Base-by-base conservation (phyloP, 768 basidiomycete species). In the Heimioporus sp. region DNA sequence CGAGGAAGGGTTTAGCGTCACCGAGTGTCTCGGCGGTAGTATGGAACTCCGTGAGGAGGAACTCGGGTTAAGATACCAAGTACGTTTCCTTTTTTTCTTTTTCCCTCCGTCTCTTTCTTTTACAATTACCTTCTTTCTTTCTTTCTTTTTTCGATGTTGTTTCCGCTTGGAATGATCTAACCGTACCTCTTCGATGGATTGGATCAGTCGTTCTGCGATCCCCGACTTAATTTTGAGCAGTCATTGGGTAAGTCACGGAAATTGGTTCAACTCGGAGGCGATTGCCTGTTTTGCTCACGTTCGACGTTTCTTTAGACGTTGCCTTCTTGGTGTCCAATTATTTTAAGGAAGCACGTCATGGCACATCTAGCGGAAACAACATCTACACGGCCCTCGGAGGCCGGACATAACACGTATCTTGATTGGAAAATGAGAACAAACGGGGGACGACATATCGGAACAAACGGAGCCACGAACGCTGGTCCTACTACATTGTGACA, bases 1-100 rank as follows among this genome's bases (percentile, higher is more conserved):
- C 55, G 85, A 91, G 11, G 86, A 97, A 51, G 93, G 96, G 7
- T 92, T 87, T 70, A 90, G 90, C 56, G 97, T 99, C 39, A 99
- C 97, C 0, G 97, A 98, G 68, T 98, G 95, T 64, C 75, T 95
- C 10, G 97, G 97, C 5, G 97, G 96, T 1, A 96, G 92, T 58
- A 98, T 98, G 95, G 87, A 91, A 64, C 73, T 98, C 35, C 80
- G 77, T 42, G 96, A 98, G 66, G 89, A 94, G 57, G 79, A 97
- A 67, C 78, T 99, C 15, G 87, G 82, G n/a, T 72, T 95, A 67
- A 78, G 95, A 58, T 99, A 98, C 67, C 87, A 96, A 74, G 86
- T 89, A 12, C 16, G 77, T 52, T 11, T 28, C 1, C 6, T 0
- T 48, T 7, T 43, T 11, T 15, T 30, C 42, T 24, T 43, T 51